A percentile compares a stretch with the other conserved stretches of the same genome.
Conservation (phyloP, 192 early-diverging fungal genomes). For the Gaertneriomyces semiglobifer region DNA sequence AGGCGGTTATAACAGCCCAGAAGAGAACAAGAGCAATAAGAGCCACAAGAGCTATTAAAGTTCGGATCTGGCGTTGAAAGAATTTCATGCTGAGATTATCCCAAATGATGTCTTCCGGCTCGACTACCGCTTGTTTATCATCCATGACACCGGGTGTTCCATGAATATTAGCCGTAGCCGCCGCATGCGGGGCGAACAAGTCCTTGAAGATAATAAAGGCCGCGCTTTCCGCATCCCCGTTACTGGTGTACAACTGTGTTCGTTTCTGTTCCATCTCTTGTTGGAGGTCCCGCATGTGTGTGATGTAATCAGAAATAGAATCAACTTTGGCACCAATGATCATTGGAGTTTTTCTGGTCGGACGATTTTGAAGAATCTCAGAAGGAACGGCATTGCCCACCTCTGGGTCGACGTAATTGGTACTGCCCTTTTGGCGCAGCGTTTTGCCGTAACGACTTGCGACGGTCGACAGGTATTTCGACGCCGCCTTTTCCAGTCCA, state of each 20-base stretch:
- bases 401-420: constrained; percentile 9
- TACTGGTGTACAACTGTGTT: not conserved
- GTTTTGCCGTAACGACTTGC: not conserved
- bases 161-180: constrained; percentile 63
- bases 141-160: constrained; percentile 57
- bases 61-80: constrained; percentile 49
- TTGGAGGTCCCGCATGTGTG: constrained; percentile 1
- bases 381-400: not conserved
- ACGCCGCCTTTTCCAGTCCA: constrained; percentile 21
- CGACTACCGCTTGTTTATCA: constrained; percentile 60
- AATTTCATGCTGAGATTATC: constrained; percentile 61
- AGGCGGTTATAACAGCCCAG: constrained; percentile 48
- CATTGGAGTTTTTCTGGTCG: not conserved
- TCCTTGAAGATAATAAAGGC: constrained; percentile 73
- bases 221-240: constrained; percentile 46
- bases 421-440: not conserved
- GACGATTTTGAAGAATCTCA: constrained; percentile 6
- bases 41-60: constrained; percentile 45
- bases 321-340: constrained; percentile 5
- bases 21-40: constrained; percentile 40
- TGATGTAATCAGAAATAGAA: constrained; percentile 6
- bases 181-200: constrained; percentile 73
- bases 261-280: constrained; percentile 3
- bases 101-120: constrained; percentile 74
- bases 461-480: constrained; percentile 12